A percentile compares a stretch with the other conserved stretches of the same genome.
phyloP scores from a whole-genome alignment of 371 early-diverging fungal species.

The Quaeritorhiza haematococci region DNA sequence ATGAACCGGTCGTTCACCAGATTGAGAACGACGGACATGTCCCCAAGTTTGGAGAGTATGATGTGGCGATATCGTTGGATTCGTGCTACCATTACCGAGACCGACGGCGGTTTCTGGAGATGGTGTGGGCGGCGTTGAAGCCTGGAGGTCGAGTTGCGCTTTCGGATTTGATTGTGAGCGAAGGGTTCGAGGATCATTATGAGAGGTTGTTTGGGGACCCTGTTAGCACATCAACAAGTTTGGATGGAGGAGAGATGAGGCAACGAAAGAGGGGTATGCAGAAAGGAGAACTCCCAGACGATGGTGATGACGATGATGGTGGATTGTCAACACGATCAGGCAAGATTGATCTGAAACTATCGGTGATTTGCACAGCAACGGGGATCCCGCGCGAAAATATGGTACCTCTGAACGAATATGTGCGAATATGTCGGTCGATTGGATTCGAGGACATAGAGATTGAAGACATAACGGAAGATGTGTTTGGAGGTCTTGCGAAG shows the following conservation, averaged over 20 bases:
- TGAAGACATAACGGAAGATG: conserved; percentile 19
- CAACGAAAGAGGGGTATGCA: too few relatives aligned
- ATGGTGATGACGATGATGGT: too few relatives aligned
- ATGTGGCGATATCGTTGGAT: conserved; percentile 19
- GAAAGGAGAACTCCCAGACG: too few relatives aligned
- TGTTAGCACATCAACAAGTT: too few relatives aligned
- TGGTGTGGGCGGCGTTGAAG: conserved; percentile 1
- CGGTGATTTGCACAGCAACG: conserved; percentile 2
- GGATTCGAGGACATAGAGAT: conserved; percentile 18
- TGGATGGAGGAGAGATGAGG: too few relatives aligned
- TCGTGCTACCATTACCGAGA: conserved; percentile 25
- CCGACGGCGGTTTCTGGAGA: conserved; percentile 10
- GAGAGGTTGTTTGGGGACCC: too few relatives aligned
- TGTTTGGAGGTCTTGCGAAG: conserved; percentile 18
- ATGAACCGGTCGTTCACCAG: too few relatives aligned
- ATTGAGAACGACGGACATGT: too few relatives aligned
- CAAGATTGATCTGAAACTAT: too few relatives aligned
- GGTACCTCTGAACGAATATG: conserved; percentile 3
- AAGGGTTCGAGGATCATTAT: too few relatives aligned
- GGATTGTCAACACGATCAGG: too few relatives aligned
- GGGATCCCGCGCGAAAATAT: conserved; percentile 18
- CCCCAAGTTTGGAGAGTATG: conserved; percentile 9
- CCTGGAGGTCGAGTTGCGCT: neutral
- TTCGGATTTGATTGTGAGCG: conserved; percentile 12
- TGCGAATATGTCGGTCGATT: neutral